Base-by-base conservation (phyloP, 1,284 basidiomycete species). In the Ustilago trichophora region DNA sequence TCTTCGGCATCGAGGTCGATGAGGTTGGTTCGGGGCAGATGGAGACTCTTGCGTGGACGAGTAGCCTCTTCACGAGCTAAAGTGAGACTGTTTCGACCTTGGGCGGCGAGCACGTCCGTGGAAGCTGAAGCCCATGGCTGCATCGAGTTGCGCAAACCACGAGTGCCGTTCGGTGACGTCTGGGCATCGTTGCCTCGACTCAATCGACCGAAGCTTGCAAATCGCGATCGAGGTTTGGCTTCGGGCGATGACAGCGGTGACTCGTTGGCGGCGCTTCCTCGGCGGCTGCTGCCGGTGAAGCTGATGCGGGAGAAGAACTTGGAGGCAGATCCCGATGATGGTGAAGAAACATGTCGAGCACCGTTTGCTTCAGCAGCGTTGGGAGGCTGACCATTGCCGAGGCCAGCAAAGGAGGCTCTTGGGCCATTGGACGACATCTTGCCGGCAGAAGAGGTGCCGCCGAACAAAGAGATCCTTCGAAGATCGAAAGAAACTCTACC, bases 91-190 rank as follows among this genome's bases (percentile, higher is more conserved):
- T 55, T 53, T 19, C 64, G 52, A 4, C 52, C 52, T 35, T 46
- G 46, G 11, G 29, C 11, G n/a, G n/a, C n/a, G n/a, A 69, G 51
- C 21, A 59, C 54, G n/a, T 69, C 66, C 3, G 66, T 69, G 21
- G 66, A 69, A 9, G 59, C 59, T 0, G 66, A 69, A 2, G 66
- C 66, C 66, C 66, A 69, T 1, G 55, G 36, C 45, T 64, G 50
- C 52, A 65, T 65, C 21, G 63, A 51, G 16, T 55, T 51, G 22
- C 56, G 51, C 46, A 66, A 44, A 26, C 37, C 43, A 12, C 29
- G 47, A 10, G 18, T 26, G 15, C 29, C 43, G 15, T 33, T 51
- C 4, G 52, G 40, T 9, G 38, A 36, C 10, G 35, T 24, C 15
- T 15, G 45, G 13, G 22, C 32, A 11, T 57, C 36, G 31, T 37